phyloP scores from a whole-genome alignment of 2,329 filamentous ascomycete species.

The Colletotrichum sp. region DNA sequence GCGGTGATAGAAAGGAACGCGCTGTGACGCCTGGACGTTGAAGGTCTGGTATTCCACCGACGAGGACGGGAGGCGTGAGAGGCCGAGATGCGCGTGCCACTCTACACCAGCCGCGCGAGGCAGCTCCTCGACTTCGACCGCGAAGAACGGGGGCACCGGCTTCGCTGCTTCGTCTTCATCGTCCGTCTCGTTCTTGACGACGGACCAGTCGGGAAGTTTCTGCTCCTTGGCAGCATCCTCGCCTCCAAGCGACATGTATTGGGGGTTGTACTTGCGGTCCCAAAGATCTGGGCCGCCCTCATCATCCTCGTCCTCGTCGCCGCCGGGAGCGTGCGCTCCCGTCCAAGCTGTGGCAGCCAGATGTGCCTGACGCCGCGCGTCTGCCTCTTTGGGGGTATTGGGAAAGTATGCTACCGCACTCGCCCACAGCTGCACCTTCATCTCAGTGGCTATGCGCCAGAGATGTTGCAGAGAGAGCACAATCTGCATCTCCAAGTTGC shows the following conservation, averaged over 20 bases:
- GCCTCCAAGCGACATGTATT: slow-evolving; percentile 46
- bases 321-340: slow-evolving; percentile 40
- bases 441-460: slow-evolving; percentile 78
- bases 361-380: slow-evolving; percentile 38
- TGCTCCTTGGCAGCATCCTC: slow-evolving; percentile 26
- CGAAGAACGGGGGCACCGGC: slow-evolving; percentile 70
- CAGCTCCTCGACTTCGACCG: slow-evolving; percentile 77
- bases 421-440: slow-evolving; percentile 76
- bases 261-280: slow-evolving; percentile 66
- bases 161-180: slow-evolving; percentile 4
- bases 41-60: slow-evolving; percentile 5
- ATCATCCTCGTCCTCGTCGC: slow-evolving; percentile 53
- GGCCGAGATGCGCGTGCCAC: slow-evolving; percentile 77
- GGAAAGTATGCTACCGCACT: slow-evolving; percentile 79
- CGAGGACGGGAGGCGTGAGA: slow-evolving; percentile 37
- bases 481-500: slow-evolving; percentile 61
- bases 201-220: slow-evolving; percentile 57
- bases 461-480: slow-evolving; percentile 86
- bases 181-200: slow-evolving; percentile 41
- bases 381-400: slow-evolving; percentile 29
- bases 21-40: background rate
- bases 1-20: background rate
- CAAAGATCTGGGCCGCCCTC: slow-evolving; percentile 68
- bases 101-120: slow-evolving; percentile 79
- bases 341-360: slow-evolving; percentile 55